Conservation (phyloP, 2,329 filamentous ascomycete species). For the Fusarium irregulare region DNA sequence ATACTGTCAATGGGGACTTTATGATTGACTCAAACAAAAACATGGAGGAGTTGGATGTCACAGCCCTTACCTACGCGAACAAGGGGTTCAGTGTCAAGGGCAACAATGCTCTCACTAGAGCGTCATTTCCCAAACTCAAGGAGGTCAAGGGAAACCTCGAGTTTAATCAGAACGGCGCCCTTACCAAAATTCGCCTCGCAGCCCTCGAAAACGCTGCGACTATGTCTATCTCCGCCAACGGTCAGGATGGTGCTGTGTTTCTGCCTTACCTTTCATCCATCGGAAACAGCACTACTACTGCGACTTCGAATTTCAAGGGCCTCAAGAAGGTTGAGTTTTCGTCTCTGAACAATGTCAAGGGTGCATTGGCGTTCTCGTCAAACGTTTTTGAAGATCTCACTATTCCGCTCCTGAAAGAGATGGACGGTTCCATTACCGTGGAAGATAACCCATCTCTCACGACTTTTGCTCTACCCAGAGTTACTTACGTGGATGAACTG, state of each 20-base stretch:
- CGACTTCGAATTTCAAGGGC: constrained; percentile 39
- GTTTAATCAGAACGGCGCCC: constrained; percentile 40
- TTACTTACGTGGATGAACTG: constrained; percentile 38
- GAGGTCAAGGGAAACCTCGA: constrained; percentile 41
- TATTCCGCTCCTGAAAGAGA: constrained; percentile 40
- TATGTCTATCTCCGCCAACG: constrained; percentile 44
- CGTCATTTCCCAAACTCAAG: constrained; percentile 42
- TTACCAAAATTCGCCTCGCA: constrained; percentile 32
- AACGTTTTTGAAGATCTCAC: constrained; percentile 38
- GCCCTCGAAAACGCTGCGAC: constrained; percentile 43
- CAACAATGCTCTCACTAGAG: constrained; percentile 36
- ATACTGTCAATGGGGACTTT: constrained; percentile 42
- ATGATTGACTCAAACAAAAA: constrained; percentile 41
- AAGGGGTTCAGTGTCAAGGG: constrained; percentile 40
- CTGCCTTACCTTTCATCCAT: constrained; percentile 41
- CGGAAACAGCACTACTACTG: constrained; percentile 42
- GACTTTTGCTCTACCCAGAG: constrained; percentile 42
- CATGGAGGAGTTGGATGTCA: constrained; percentile 33
- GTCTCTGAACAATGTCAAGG: constrained; percentile 40
- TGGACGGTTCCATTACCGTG: constrained; percentile 44
- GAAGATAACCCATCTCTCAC: constrained; percentile 41
- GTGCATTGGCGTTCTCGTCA: constrained; percentile 40
- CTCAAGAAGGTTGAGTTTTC: constrained; percentile 39
- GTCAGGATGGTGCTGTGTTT: constrained; percentile 24
- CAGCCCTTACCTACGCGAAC: constrained; percentile 34